Conservation (phyloP, 208 protist species). For the Giardia muris region DNA sequence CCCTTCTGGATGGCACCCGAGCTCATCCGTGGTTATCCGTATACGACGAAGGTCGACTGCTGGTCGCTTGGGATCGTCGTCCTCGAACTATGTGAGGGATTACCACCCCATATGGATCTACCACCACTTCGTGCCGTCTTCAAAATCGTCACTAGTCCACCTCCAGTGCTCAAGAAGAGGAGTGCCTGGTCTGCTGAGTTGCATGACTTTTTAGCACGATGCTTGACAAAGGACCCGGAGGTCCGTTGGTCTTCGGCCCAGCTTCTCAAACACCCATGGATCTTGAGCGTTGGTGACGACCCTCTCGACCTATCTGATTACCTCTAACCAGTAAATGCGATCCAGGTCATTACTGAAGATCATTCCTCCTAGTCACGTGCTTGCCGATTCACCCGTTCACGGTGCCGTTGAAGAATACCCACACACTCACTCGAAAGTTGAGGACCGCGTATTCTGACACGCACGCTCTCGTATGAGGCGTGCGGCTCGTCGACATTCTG, state of each 20-base stretch:
- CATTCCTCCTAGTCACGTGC: no score
- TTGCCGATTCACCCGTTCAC: no score
- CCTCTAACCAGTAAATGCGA: no score
- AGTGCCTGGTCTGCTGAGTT: background rate
- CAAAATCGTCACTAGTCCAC: constrained; percentile 23
- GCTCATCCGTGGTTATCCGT: constrained; percentile 51
- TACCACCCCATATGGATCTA: constrained; percentile 54
- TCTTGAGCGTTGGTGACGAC: background rate
- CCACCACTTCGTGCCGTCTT: constrained; percentile 49
- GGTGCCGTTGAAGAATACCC: no score
- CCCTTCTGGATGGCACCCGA: constrained; percentile 60
- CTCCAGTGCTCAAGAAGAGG: background rate
- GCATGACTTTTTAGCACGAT: constrained; percentile 21
- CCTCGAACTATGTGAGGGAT: constrained; percentile 53
- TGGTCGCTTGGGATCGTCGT: constrained; percentile 56
- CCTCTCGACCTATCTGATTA: background rate
- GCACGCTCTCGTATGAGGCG: no score
- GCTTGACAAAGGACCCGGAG: constrained; percentile 29
- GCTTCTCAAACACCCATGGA: constrained; percentile 30
- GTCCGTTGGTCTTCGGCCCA: background rate
- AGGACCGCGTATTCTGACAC: no score
- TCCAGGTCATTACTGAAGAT: no score
- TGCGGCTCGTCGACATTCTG: no score
- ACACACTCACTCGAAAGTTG: no score
- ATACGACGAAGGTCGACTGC: constrained; percentile 53